Evolutionary conservation across 2,329 filamentous ascomycete species (phyloP).

Genomic region (Microcyclosporella mali): DNA sequence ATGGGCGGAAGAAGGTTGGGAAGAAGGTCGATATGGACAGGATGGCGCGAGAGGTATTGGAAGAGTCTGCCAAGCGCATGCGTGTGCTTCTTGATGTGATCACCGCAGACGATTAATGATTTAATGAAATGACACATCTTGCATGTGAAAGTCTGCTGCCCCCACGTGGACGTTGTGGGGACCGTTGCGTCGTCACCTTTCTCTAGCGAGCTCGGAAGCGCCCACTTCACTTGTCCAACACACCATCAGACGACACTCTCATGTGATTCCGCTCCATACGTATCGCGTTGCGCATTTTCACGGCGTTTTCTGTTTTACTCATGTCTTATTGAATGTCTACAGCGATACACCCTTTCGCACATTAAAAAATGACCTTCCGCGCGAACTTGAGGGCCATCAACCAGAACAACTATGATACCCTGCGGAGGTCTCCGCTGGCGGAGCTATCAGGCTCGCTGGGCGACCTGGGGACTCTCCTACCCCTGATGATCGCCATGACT

Average conservation of each 20-base stretch:
- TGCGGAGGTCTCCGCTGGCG: conserved; percentile 52
- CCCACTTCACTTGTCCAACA: conserved; percentile 3
- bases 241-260: conserved; percentile 1
- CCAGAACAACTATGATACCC: conserved; percentile 50
- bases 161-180: no score
- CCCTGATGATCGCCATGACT: conserved; percentile 80
- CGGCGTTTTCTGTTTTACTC: conserved; percentile 2
- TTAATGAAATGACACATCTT: no score
- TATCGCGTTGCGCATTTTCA: background rate
- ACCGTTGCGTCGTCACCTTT: no score
- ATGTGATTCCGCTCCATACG: conserved; percentile 1
- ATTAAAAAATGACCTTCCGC: conserved; percentile 7
- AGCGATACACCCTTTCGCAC: background rate
- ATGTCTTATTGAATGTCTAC: background rate
- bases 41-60: conserved; percentile 31
- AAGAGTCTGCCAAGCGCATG: conserved; percentile 29
- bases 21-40: conserved; percentile 31
- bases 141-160: no score
- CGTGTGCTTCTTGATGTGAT: conserved; percentile 9
- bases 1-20: conserved; percentile 40
- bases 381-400: conserved; percentile 24
- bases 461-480: conserved; percentile 83
- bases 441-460: conserved; percentile 87
- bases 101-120: no score
- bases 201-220: no score